Base-by-base conservation (phyloP, 805 yeast genomes). In the Lachancea mirantina region DNA sequence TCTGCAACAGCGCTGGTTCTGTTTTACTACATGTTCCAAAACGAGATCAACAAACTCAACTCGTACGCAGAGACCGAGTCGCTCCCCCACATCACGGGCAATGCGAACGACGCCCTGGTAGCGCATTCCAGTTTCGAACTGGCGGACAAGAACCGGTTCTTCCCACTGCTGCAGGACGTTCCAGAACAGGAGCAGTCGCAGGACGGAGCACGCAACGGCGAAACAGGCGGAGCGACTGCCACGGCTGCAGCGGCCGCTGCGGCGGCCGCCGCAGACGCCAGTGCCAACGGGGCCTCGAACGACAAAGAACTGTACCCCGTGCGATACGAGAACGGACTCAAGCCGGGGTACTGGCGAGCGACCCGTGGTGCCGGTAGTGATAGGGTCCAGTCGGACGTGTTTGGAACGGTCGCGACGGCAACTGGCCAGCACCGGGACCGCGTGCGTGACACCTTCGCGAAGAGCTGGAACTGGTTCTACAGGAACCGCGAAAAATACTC, bases 101-200 rank as follows among this genome's bases (percentile, higher is more conserved):
- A 5, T 13, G 9, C 14, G 28, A 11, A 28, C 26, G 14, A 13
- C 19, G 7, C 21, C 16, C 14, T 14, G 2, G 19, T 23, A 17
- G 14, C 33, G 14, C 3, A 8, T 8, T 10, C 22, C 22, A 19
- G 22, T 10, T 8, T 34, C 6, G 38, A 37, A 8, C 23, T 57
- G 6, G 33, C 38, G 13, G 60, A 50, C 8, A 65, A 65, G 45
- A 64, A 64, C 41, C 57, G 49, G 41, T 65, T 55, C 40, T 64
- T 57, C 35, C 70, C 70, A 2, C 14, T 64, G 4, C 26, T 63
- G 8, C 45, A 52, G 15, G 30, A 41, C 3, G 53, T 49, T 8
- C 24, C 30, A 2, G n/a, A n/a, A n/a, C n/a, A n/a, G n/a, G n/a
- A n/a, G n/a, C n/a, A n/a, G n/a, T n/a, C n/a, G n/a, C n/a, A n/a